Evolutionary conservation across 257 asterid species (phyloP), one percentile per base, ranked within the genome.

Genomic region (Eucommia ulmoides): DNA sequence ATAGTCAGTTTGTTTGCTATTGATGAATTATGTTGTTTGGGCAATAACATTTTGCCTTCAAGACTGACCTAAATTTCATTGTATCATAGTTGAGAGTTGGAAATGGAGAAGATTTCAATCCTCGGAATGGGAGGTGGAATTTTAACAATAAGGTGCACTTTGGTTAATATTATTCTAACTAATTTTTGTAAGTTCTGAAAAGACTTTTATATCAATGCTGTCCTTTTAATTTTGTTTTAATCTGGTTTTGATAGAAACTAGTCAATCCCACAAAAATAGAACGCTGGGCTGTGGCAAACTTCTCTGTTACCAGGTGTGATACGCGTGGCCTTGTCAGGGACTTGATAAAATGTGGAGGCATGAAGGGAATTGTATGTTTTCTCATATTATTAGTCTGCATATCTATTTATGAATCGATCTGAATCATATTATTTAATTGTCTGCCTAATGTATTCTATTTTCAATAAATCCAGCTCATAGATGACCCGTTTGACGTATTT

Each of bases 341-440:
- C 57, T 51, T 84, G 24, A 25, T 24, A 0, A 61, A 67, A 55
- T 77, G 84, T 51, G 84, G 81, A 7, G 16, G 41, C 10, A 58
- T 53, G 63, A 85, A 85, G 70, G 95, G 95, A 69, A 77, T 84
- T 23, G 95, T 84, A 45, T 68, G 81, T 70, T 38, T 18, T 38
- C 17, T 4, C 9, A 8, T 14, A 14, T 8, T 5, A 3, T 38
- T n/a, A n/a, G n/a, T n/a, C n/a, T n/a, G n/a, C n/a, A n/a, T n/a
- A n/a, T n/a, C n/a, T n/a, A n/a, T n/a, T n/a, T n/a, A n/a, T n/a
- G n/a, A n/a, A n/a, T n/a, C n/a, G n/a, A n/a, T n/a, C n/a, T n/a
- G n/a, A n/a, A n/a, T n/a, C n/a, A n/a, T n/a, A n/a, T n/a, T n/a
- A n/a, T n/a, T n/a, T n/a, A n/a, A n/a, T n/a, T n/a, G n/a, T n/a